A percentile compares a stretch with the other conserved stretches of the same genome.
phyloP scores from a whole-genome alignment of 2,329 filamentous ascomycete genomes.

The Aspergillus amoenus region DNA sequence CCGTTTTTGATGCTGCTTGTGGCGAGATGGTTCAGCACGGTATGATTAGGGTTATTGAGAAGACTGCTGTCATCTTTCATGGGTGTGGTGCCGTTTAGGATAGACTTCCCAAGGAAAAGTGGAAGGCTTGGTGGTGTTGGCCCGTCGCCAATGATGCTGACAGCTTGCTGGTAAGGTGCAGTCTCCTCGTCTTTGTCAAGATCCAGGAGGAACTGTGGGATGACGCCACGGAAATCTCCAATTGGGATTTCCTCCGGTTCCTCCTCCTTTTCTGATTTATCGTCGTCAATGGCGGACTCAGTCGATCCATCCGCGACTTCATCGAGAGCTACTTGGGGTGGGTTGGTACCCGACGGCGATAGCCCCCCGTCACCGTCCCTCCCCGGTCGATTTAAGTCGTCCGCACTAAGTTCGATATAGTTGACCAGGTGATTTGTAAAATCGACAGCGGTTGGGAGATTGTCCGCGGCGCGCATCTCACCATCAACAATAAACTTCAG shows the following conservation, averaged over 20 bases:
- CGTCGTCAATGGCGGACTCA: conserved; percentile 40
- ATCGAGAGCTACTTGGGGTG: conserved; percentile 46
- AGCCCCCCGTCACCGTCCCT: conserved; percentile 37
- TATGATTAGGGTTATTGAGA: conserved; percentile 94
- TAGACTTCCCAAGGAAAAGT: conserved; percentile 89
- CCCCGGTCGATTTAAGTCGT: conserved; percentile 55
- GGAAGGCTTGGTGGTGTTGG: conserved; percentile 81
- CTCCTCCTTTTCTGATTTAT: conserved; percentile 47
- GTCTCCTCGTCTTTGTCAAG: conserved; percentile 80
- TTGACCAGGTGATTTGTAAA: conserved; percentile 98
- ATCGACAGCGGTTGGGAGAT: conserved; percentile 91
- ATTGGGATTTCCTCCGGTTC: conserved; percentile 59
- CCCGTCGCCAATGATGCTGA: conserved; percentile 73
- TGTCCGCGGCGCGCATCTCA: conserved; percentile 84
- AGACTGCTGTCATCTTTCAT: conserved; percentile 99
- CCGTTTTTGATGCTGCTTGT: conserved; percentile 98
- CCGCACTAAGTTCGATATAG: conserved; percentile 88
- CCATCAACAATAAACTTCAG: conserved; percentile 94
- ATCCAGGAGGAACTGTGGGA: conserved; percentile 83
- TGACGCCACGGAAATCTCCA: conserved; percentile 66
- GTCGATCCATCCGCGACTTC: conserved; percentile 29
- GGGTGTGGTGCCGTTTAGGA: conserved; percentile 83
- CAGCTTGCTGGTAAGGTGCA: conserved; percentile 70
- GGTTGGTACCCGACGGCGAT: conserved; percentile 41
- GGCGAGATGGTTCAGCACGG: conserved; percentile 91